Conservation (phyloP, 805 yeast species). For the Hanseniaspora mollemarum region DNA sequence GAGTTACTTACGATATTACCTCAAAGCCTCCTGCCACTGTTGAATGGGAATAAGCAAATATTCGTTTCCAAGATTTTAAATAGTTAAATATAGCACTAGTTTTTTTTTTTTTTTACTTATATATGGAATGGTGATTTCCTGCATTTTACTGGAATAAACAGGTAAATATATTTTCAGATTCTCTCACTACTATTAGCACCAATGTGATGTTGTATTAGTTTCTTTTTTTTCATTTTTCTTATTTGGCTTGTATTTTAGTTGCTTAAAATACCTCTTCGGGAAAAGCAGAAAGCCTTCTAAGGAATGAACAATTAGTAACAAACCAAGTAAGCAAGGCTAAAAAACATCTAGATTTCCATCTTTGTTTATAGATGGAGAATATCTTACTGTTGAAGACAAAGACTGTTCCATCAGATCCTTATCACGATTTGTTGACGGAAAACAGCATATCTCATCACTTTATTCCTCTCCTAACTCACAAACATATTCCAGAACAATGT, state of each 20-base stretch:
- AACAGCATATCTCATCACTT: slow-evolving; percentile 40
- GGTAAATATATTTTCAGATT: not conserved
- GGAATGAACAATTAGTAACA: no score
- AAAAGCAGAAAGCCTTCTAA: no score
- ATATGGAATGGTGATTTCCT: not conserved
- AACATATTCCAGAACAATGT: slow-evolving; percentile 39
- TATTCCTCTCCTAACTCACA: slow-evolving; percentile 64
- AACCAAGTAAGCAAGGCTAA: not conserved
- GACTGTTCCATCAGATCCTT: slow-evolving; percentile 59
- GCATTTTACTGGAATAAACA: not conserved
- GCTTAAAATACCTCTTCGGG: no score
- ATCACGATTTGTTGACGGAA: slow-evolving; percentile 35
- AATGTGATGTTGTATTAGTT: no score
- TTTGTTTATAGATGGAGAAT: no score
- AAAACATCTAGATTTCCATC: not conserved
- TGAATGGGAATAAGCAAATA: slow-evolving; percentile 75
- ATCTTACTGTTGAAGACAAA: slow-evolving; percentile 58
- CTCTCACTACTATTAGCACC: no score
- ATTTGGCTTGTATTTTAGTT: no score
- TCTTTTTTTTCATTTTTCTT: no score
- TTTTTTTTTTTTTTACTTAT: not conserved
- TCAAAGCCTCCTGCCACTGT: slow-evolving; percentile 99
- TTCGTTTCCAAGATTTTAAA: not conserved
- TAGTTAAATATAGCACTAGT: not conserved
- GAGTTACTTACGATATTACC: slow-evolving; percentile 97